These are phyloP conservation scores for Hypoxylon sp. DNA, from an alignment of 2,329 filamentous ascomycete genomes.

Conservation along the genomic window DNA sequence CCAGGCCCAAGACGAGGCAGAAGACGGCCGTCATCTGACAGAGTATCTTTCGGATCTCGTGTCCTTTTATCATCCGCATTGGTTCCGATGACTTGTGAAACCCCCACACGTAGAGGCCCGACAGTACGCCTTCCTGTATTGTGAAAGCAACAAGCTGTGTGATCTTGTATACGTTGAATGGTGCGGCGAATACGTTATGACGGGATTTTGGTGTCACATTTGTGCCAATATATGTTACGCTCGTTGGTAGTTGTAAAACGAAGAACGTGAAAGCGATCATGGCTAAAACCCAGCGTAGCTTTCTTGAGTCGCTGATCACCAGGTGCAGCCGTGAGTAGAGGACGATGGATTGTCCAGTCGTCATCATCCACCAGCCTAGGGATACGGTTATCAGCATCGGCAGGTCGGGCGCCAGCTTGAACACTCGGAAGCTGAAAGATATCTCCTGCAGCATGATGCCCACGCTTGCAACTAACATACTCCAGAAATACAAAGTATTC, in stretches of 20 bases:
- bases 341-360: conserved; percentile 65
- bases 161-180: conserved; percentile 39
- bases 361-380: conserved; percentile 66
- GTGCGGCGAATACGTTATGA: background rate
- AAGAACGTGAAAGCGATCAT: conserved; percentile 66
- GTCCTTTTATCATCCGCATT: conserved; percentile 42
- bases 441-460: conserved; percentile 32
- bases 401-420: conserved; percentile 27
- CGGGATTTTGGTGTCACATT: conserved; percentile 5
- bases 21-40: conserved; percentile 55
- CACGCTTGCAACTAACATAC: conserved; percentile 46
- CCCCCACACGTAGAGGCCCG: conserved; percentile 61
- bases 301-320: conserved; percentile 58
- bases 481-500: conserved; percentile 54
- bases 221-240: conserved; percentile 51
- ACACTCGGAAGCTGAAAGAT: conserved; percentile 28
- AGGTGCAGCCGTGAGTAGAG: conserved; percentile 69
- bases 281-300: conserved; percentile 58
- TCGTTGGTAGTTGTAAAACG: conserved; percentile 61
- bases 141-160: conserved; percentile 55
- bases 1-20: conserved; percentile 52
- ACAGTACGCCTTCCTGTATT: conserved; percentile 56
- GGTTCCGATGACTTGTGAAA: conserved; percentile 51
- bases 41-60: conserved; percentile 43
- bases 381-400: conserved; percentile 37